These are phyloP conservation scores for Cyclospora cayetanensis DNA, from an alignment of 169 alveolate genomes.

Conservation along the genomic window DNA sequence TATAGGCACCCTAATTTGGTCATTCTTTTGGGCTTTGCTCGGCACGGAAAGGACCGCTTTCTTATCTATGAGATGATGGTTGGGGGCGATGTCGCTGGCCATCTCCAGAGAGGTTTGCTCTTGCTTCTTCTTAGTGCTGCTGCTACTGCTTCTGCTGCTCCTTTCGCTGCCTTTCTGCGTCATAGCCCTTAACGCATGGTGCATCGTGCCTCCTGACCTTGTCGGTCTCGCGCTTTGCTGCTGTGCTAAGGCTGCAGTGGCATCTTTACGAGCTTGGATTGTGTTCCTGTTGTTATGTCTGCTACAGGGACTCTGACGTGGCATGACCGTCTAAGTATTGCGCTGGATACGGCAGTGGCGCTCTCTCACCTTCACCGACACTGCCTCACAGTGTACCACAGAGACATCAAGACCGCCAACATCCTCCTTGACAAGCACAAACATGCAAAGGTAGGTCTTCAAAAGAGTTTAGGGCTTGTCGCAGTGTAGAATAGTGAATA, in stretches of 20 bases:
- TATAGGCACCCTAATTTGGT: slow-evolving; percentile 70
- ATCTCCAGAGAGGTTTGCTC: slow-evolving; percentile 39
- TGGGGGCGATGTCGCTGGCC: slow-evolving; percentile 64
- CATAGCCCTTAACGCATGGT: no score
- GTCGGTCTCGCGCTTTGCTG: neutral
- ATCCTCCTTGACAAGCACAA: slow-evolving; percentile 81
- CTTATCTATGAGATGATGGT: slow-evolving; percentile 67
- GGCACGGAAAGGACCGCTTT: slow-evolving; percentile 43
- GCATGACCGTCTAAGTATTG: slow-evolving; percentile 65
- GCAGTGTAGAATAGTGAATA: no score
- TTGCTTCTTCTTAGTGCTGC: neutral
- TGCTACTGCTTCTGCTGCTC: slow-evolving; percentile 27
- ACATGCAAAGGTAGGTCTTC: slow-evolving; percentile 75
- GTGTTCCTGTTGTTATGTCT: neutral
- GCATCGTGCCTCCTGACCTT: neutral
- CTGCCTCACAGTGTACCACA: slow-evolving; percentile 75
- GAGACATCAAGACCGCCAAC: slow-evolving; percentile 90
- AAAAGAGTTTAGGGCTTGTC: neutral
- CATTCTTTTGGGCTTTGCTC: slow-evolving; percentile 70
- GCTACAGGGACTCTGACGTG: slow-evolving; percentile 25
- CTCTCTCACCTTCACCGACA: slow-evolving; percentile 64
- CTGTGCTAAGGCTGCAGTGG: neutral
- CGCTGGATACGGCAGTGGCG: slow-evolving; percentile 72
- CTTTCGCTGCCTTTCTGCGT: no score
- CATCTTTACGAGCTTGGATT: neutral